phyloP scores from a whole-genome alignment of 257 asterid species.

The Salvia rosmarinus region DNA sequence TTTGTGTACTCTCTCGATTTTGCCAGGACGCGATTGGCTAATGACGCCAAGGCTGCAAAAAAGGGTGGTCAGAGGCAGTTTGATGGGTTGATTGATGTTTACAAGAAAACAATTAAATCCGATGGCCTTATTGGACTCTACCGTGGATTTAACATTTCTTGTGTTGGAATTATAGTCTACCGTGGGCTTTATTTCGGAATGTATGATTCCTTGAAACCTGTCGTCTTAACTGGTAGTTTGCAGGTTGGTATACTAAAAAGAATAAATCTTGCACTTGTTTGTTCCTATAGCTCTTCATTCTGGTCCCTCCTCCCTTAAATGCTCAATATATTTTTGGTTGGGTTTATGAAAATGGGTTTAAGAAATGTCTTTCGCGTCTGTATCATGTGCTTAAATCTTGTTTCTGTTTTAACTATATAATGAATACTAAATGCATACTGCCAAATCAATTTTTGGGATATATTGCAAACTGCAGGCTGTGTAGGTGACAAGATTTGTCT shows the following conservation, averaged over 20 bases:
- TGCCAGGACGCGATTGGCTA: slow-evolving; percentile 77
- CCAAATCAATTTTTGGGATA: no score
- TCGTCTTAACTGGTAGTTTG: slow-evolving; percentile 50
- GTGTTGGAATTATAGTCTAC: slow-evolving; percentile 73
- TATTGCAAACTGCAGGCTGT: no score
- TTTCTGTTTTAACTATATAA: no score
- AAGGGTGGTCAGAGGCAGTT: slow-evolving; percentile 84
- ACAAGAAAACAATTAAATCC: slow-evolving; percentile 61
- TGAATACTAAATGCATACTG: no score
- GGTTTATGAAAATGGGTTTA: not conserved
- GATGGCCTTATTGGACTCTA: slow-evolving; percentile 78
- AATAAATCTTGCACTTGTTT: not conserved
- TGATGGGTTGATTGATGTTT: slow-evolving; percentile 73
- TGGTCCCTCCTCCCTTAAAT: not conserved
- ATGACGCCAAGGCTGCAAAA: slow-evolving; percentile 68
- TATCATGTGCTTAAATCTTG: no score
- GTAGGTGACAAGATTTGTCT: not conserved
- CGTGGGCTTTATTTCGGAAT: slow-evolving; percentile 87
- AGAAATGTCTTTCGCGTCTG: not conserved
- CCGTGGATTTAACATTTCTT: slow-evolving; percentile 74
- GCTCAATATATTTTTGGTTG: not conserved
- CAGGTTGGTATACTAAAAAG: slow-evolving; percentile 40
- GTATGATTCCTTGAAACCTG: slow-evolving; percentile 84
- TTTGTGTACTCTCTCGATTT: slow-evolving; percentile 73
- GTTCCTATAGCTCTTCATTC: not conserved